Conservation (phyloP, 139 green algal genomes). For the Tetraselmis chui region DNA sequence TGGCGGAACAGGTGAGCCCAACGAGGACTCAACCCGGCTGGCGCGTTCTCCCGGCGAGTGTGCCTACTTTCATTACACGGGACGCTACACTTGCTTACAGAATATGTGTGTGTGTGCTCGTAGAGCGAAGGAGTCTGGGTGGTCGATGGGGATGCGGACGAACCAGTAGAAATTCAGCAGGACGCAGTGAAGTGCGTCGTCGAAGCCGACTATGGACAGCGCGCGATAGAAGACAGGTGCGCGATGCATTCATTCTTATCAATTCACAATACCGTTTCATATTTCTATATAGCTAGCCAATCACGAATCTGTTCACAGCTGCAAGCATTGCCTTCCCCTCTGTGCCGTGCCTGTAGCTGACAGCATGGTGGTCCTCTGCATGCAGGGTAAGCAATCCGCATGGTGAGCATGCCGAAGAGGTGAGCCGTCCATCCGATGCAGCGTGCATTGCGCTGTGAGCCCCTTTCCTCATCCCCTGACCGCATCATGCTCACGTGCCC, state of each 20-base stretch:
- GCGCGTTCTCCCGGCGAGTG: background rate
- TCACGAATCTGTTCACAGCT: too few species aligned
- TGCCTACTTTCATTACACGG: background rate
- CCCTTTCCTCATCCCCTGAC: too few species aligned
- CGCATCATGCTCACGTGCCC: too few species aligned
- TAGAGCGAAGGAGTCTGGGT: background rate
- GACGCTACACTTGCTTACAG: too few species aligned
- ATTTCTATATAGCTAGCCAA: too few species aligned
- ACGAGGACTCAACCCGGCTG: background rate
- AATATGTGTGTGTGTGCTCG: background rate
- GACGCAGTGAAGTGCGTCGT: background rate
- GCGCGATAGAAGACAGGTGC: background rate
- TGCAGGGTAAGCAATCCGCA: background rate
- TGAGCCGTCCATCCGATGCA: too few species aligned
- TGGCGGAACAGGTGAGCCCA: background rate
- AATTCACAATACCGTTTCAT: too few species aligned
- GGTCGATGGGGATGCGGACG: background rate
- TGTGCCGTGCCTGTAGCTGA: too few species aligned
- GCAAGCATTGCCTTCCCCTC: too few species aligned
- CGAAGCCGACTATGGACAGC: background rate
- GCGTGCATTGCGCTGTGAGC: too few species aligned
- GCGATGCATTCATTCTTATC: too few species aligned
- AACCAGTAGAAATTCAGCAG: background rate
- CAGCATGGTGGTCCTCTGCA: too few species aligned
- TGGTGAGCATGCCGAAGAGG: background rate